Percentiles rank a stretch among this genome's conserved stretches.
Evolutionary conservation across 352 stramenopile genomes (phyloP).

Genomic region (Phytophthora sojae): DNA sequence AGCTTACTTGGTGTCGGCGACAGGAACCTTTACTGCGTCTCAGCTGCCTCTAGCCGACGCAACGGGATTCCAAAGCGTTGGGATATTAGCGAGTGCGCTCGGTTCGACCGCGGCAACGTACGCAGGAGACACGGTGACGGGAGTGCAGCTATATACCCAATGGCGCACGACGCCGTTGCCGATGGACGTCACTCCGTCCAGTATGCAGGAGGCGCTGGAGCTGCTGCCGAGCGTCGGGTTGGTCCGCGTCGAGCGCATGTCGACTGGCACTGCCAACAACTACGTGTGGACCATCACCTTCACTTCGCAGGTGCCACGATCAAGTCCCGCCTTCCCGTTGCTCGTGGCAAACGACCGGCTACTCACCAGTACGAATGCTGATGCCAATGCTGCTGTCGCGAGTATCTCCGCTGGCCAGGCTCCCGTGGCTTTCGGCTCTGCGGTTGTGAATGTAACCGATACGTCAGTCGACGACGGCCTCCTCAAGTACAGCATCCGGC

Average conservation of each 20-base stretch:
- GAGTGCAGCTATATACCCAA: conserved; percentile 50
- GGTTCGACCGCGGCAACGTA: conserved; percentile 45
- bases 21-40: conserved; percentile 76
- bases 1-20: conserved; percentile 79
- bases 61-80: conserved; percentile 32
- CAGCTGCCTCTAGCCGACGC: conserved; percentile 63
- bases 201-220: conserved; percentile 85
- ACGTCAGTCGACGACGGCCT: conserved; percentile 8
- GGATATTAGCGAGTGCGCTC: conserved; percentile 31
- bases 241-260: conserved; percentile 91
- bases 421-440: conserved; percentile 49
- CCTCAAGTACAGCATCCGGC: conserved; percentile 64
- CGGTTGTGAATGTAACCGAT: conserved; percentile 29
- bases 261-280: conserved; percentile 56
- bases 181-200: conserved; percentile 63
- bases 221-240: conserved; percentile 88
- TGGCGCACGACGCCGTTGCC: conserved; percentile 67
- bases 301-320: conserved; percentile 56
- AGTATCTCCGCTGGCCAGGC: conserved; percentile 35
- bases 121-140: conserved; percentile 52
- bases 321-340: conserved; percentile 35
- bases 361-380: conserved; percentile 31
- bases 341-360: conserved; percentile 65
- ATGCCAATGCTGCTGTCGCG: conserved; percentile 38
- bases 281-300: conserved; percentile 94